Conservation (phyloP, 164 flowering plant species). For the Houttuynia cordata region DNA sequence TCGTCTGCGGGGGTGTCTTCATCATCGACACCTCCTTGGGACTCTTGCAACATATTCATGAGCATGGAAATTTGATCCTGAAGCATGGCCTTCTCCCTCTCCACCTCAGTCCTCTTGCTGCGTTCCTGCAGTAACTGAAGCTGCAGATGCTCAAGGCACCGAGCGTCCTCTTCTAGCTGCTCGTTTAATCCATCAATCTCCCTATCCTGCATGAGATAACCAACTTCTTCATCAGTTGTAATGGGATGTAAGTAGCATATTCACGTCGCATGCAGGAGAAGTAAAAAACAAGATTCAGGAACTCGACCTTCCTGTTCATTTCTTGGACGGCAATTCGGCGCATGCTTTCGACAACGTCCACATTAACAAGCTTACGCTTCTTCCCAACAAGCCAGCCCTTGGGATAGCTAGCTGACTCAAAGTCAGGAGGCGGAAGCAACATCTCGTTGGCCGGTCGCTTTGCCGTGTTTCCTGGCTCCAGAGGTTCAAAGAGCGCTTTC, state of each 20-base stretch:
- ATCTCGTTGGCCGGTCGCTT: slow-evolving; percentile 45
- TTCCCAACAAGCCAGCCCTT: slow-evolving; percentile 88
- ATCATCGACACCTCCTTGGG: slow-evolving; percentile 25
- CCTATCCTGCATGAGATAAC: slow-evolving; percentile 43
- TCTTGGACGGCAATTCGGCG: slow-evolving; percentile 86
- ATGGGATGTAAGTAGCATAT: neutral
- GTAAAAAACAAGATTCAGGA: neutral
- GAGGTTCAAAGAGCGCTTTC: slow-evolving; percentile 83
- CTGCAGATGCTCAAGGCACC: slow-evolving; percentile 66
- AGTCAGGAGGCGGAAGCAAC: slow-evolving; percentile 88
- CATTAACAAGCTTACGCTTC: slow-evolving; percentile 92
- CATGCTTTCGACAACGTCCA: slow-evolving; percentile 98
- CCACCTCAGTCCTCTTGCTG: slow-evolving; percentile 62
- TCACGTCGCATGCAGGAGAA: neutral
- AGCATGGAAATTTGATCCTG: slow-evolving; percentile 67
- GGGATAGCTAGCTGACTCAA: slow-evolving; percentile 73
- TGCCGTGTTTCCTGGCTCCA: slow-evolving; percentile 37
- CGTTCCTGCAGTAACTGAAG: slow-evolving; percentile 70
- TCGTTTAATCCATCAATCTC: slow-evolving; percentile 83
- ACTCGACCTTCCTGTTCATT: slow-evolving; percentile 83
- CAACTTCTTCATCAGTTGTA: neutral
- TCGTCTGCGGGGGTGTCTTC: slow-evolving; percentile 15
- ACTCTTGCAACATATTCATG: slow-evolving; percentile 77
- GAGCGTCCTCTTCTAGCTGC: slow-evolving; percentile 76
- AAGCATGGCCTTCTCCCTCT: slow-evolving; percentile 66